phyloP scores from a whole-genome alignment of 306 rosid genomes.

The Astragalus membranaceus region DNA sequence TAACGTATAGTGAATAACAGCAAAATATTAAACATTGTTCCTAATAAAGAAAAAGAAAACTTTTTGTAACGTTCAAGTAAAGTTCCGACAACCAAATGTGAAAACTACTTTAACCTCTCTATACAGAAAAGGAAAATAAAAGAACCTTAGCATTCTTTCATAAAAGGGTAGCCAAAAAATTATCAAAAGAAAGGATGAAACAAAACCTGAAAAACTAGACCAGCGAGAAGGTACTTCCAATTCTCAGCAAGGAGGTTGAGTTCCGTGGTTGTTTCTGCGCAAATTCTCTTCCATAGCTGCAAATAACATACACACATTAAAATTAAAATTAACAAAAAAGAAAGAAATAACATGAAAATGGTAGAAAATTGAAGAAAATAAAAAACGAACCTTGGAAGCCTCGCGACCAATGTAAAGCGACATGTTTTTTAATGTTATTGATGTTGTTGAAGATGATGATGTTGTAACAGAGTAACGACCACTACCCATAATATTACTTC shows the following conservation, averaged over 20 bases:
- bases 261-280: slow-evolving; percentile 59
- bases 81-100: slow-evolving; percentile 24
- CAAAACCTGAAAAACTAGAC: slow-evolving; percentile 73
- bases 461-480: slow-evolving; percentile 33
- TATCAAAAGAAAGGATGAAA: neutral
- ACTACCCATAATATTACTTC: slow-evolving; percentile 94
- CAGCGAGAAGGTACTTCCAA: slow-evolving; percentile 88
- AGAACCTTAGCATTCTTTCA: slow-evolving; percentile 1
- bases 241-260: slow-evolving; percentile 64
- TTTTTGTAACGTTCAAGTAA: slow-evolving; percentile 28
- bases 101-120: slow-evolving; percentile 18
- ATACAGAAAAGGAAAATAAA: slow-evolving; percentile 5
- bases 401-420: slow-evolving; percentile 93
- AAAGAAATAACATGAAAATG: neutral
- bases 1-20: neutral
- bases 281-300: slow-evolving; percentile 79
- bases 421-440: slow-evolving; percentile 38
- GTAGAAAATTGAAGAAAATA: neutral
- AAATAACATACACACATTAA: slow-evolving; percentile 22
- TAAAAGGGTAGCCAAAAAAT: slow-evolving; percentile 7
- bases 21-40: neutral
- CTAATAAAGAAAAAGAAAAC: slow-evolving; percentile 11
- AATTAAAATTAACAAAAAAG: neutral
- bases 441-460: neutral
- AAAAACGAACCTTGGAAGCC: slow-evolving; percentile 66